A percentile compares a stretch with the other conserved stretches of the same genome.
phyloP scores from a whole-genome alignment of 2,329 filamentous ascomycete genomes.

The Penicillium freii region DNA sequence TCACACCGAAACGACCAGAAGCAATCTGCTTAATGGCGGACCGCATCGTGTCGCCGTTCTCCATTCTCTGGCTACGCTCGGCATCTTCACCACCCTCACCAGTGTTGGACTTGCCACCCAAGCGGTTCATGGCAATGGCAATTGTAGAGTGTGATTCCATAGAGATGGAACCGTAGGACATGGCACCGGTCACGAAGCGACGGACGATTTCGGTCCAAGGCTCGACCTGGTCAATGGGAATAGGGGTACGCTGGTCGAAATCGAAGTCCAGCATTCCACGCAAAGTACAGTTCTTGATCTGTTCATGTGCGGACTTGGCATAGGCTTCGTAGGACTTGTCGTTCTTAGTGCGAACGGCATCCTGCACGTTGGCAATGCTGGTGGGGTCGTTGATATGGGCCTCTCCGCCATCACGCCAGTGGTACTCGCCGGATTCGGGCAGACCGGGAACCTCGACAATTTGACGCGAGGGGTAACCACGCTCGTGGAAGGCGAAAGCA shows the following conservation, averaged over 20 bases:
- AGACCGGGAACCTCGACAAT: slow-evolving; percentile 77
- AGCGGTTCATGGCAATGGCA: slow-evolving; percentile 92
- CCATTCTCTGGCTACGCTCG: slow-evolving; percentile 79
- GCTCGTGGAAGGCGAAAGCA: slow-evolving; percentile 91
- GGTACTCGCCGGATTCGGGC: slow-evolving; percentile 91
- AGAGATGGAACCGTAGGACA: slow-evolving; percentile 98
- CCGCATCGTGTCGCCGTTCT: slow-evolving; percentile 94
- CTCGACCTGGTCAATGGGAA: slow-evolving; percentile 95
- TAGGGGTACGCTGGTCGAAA: slow-evolving; percentile 78
- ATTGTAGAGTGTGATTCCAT: slow-evolving; percentile 98
- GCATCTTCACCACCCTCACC: slow-evolving; percentile 96
- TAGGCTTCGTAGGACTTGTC: slow-evolving; percentile 98
- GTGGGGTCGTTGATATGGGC: slow-evolving; percentile 92
- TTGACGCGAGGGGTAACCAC: slow-evolving; percentile 78
- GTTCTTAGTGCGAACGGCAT: slow-evolving; percentile 94
- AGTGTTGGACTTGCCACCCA: slow-evolving; percentile 96
- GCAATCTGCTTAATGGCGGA: slow-evolving; percentile 98
- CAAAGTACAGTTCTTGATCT: slow-evolving; percentile 94
- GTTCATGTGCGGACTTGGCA: slow-evolving; percentile 87
- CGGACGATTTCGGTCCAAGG: slow-evolving; percentile 98
- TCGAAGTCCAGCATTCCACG: slow-evolving; percentile 94
- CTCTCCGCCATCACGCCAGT: slow-evolving; percentile 96
- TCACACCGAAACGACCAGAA: slow-evolving; percentile 93
- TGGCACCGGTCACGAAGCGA: slow-evolving; percentile 93
- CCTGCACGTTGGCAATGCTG: slow-evolving; percentile 94